Evolutionary conservation across 192 early-diverging fungal species (phyloP).

Genomic region (Gaertneriomyces semiglobifer): DNA sequence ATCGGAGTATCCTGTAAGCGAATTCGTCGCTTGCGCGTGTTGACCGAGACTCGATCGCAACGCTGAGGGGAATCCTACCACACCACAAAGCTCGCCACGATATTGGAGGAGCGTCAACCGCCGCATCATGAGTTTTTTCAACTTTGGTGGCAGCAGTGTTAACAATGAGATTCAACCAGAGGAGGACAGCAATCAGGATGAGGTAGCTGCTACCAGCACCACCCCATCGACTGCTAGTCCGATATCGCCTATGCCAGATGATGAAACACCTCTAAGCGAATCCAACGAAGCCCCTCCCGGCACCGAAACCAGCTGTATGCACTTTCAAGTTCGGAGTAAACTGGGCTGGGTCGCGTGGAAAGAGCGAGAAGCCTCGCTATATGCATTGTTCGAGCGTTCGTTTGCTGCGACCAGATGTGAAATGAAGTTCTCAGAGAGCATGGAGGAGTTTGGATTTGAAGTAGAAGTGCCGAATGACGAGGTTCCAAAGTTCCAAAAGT

Average conservation of each 20-base stretch:
- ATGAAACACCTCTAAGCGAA: constrained; percentile 29
- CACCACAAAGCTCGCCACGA: too few species aligned
- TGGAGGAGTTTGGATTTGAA: constrained; percentile 47
- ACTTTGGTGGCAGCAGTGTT: neutral
- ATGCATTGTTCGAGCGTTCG: constrained; percentile 48
- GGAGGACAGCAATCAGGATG: neutral
- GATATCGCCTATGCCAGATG: constrained; percentile 9
- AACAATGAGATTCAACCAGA: neutral
- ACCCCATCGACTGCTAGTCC: constrained; percentile 5
- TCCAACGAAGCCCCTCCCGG: constrained; percentile 27
- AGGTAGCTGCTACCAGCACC: too few species aligned
- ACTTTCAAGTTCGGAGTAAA: constrained; percentile 40
- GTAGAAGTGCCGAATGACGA: constrained; percentile 48
- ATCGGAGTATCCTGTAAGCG: too few species aligned
- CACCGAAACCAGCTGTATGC: constrained; percentile 42
- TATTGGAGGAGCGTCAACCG: too few species aligned
- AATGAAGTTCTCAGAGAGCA: constrained; percentile 41
- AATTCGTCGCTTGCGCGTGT: too few species aligned
- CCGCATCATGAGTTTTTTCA: neutral
- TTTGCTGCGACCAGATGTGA: constrained; percentile 45
- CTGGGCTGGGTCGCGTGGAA: constrained; percentile 56
- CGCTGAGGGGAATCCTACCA: too few species aligned
- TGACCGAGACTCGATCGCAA: too few species aligned
- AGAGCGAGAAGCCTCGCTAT: constrained; percentile 44
- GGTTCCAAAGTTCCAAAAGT: constrained; percentile 44